phyloP scores from a whole-genome alignment of 1,284 basidiomycete species.

The Leucoagaricus sp. region DNA sequence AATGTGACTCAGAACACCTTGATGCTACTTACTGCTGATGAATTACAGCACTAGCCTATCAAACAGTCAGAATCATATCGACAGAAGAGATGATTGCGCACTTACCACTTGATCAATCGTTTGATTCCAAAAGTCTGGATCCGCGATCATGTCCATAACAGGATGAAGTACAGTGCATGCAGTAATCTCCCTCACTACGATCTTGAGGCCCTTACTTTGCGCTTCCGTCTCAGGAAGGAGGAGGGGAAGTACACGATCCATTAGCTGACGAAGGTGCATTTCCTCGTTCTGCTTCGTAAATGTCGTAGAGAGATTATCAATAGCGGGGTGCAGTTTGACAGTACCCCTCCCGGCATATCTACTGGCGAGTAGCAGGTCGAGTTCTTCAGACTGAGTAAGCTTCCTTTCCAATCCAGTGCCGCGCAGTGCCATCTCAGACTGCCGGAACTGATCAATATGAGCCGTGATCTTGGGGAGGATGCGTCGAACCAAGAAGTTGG shows the following conservation, averaged over 20 bases:
- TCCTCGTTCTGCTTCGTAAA: conserved; percentile 91
- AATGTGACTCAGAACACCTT: background rate
- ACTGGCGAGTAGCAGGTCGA: conserved; percentile 82
- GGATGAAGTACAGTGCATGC: conserved; percentile 84
- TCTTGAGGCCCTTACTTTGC: conserved; percentile 68
- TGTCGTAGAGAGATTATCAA: conserved; percentile 82
- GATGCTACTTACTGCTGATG: conserved; percentile 77
- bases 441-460: conserved; percentile 90
- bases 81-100: conserved; percentile 15
- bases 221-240: conserved; percentile 79
- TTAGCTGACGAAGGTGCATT: conserved; percentile 72
- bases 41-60: conserved; percentile 83
- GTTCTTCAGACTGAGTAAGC: conserved; percentile 83
- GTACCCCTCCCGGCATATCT: conserved; percentile 67
- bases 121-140: conserved; percentile 96
- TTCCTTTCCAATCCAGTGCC: conserved; percentile 76
- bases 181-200: conserved; percentile 81
- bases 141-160: conserved; percentile 88
- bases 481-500: conserved; percentile 78
- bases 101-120: conserved; percentile 87
- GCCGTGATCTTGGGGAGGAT: conserved; percentile 86
- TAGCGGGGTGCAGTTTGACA: conserved; percentile 73
- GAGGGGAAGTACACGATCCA: conserved; percentile 70
- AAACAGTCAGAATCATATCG: background rate
- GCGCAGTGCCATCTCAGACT: conserved; percentile 82